Evolutionary conservation across 1,139 yeast genomes (phyloP), one percentile per base, ranked within the genome.

Genomic region (Pichia sp.): DNA sequence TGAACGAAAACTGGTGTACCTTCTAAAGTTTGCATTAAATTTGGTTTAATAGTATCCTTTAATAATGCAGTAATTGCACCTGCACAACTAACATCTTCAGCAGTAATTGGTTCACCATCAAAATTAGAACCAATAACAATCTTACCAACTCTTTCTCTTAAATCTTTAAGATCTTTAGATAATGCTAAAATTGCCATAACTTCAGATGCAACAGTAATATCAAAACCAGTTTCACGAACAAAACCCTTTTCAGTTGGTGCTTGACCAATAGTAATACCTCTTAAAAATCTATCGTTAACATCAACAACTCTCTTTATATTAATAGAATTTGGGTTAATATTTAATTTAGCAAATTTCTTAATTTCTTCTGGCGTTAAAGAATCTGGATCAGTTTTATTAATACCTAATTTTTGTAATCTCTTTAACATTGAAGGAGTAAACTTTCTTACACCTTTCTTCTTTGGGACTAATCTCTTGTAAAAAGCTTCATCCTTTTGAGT

Each of bases 1-100:
- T 83, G 93, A 23, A 83, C 87, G 60, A 83, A 74, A 15, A 82
- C 91, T 3, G 91, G 93, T 7, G 89, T 81, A 49, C 93, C 93
- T 64, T 83, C 91, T 55, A 83, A 69, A 32, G 89, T 78, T 66
- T 83, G 93, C 93, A 83, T 83, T 61, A 83, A 68, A 57, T 81
- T 83, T 50, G 93, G 93, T 60, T 82, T 83, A 50, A 82, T 72
- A n/a, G 89, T 86, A 61, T 83, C 91, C 59, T 80, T 82, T 56
- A 83, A 65, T 52, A 83, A 66, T 1, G 91, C 89, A 40, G 91
- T 78, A 48, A 82, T 68, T 33, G 93, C 91, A 57, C 91, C 93
- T 26, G 88, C 86, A 63, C 80, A 76, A 23, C 89, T 85, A 50
- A 83, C 69, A 57, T 83, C 93, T 62, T 83, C 89, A 45, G 81